Evolutionary conservation across 192 early-diverging fungal genomes (phyloP), one percentile per base, ranked within the genome.

Genomic region (Dispira simplex): DNA sequence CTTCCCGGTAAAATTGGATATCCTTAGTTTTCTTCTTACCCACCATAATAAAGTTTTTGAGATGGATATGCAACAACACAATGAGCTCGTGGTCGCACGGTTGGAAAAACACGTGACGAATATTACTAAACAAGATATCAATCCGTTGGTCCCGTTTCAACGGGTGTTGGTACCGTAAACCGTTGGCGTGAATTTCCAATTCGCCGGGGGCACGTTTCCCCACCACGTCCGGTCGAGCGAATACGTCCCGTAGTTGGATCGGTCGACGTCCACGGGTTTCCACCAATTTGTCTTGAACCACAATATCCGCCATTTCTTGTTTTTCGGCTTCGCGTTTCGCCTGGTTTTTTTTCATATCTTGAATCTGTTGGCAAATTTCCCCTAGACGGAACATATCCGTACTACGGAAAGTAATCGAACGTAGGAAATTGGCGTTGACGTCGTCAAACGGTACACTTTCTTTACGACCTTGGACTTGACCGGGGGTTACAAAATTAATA

Each of bases 1-100:
- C 93, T 67, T 97, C 95, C 63, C 92, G 86, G 70, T 94, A 97
- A 77, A 99, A 98, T 77, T 99, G 97, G 48, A 99, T 86, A 71
- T 99, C 95, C 80, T 88, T 72, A 8, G 86, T 93, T 74, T 98
- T 99, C 79, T 95, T 96, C 77, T 97, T 95, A 47, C 92, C 93
- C 72, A 98, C 86, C 83, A 99, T 90, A 64, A 99, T 88, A 8
- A 92, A 91, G 75, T 98, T 90, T 72, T 91, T 93, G 28, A 99
- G 82, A 58, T 99, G 95, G 27, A 94, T 77, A 68, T 99, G 97
- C 62, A 99, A 75, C 44, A 99, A 68, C 23, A 99, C 95, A 68
- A 97, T 82, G 48, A 98, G 74, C 73, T 99, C 97, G 63, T 87
- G 80, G 67, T 99, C 97, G 75, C 95, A 99, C 25, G 95, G 93